Evolutionary conservation across 768 basidiomycete species (phyloP), one percentile per base, ranked within the genome.

Genomic region (Russula sp.): DNA sequence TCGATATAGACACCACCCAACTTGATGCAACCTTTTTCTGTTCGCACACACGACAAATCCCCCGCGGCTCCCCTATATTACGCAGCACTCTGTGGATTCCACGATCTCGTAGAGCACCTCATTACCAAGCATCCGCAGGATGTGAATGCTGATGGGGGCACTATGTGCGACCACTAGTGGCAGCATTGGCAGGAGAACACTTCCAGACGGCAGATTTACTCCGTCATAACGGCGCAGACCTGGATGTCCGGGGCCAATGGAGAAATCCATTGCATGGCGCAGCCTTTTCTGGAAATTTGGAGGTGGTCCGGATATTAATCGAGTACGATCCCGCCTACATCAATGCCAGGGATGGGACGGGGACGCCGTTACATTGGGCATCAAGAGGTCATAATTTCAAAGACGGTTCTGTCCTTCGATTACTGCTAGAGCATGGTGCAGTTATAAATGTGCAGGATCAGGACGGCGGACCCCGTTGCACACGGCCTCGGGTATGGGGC

Each of bases 401-500:
- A 14, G 48, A 26, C 24, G 11, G 22, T 24, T 24, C 22, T 24
- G 48, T 26, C 28, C 48, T 13, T 20, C 24, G n/a, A 26, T 14
- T 49, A 24, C 24, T 59, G 16, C 20, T 59, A 16, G 18, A 36
- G 48, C 24, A 24, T 18, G 52, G 52, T 16, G 52, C 52, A 1
- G 30, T 46, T 46, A 18, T 30, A 36, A 52, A 60, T 24, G 1
- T 13, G 14, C 26, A 4, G 46, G 16, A 16, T 6, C 7, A 1
- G 2, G 3, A 10, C 13, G 50, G 38, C 6, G 3, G 11, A 22
- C 59, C 0, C 50, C 59, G 0, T 32, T 60, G 50, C 40, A 52
- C 5, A 0, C 1, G 0, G 59, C 59, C 22, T 2, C 28, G 6
- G 0, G 1, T 2, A 5, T 16, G 28, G 14, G 2, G 2, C 18